Evolutionary conservation across 1,139 yeast species (phyloP), one percentile per base, ranked within the genome.

Genomic region (Candida pseudoviswanathii): DNA sequence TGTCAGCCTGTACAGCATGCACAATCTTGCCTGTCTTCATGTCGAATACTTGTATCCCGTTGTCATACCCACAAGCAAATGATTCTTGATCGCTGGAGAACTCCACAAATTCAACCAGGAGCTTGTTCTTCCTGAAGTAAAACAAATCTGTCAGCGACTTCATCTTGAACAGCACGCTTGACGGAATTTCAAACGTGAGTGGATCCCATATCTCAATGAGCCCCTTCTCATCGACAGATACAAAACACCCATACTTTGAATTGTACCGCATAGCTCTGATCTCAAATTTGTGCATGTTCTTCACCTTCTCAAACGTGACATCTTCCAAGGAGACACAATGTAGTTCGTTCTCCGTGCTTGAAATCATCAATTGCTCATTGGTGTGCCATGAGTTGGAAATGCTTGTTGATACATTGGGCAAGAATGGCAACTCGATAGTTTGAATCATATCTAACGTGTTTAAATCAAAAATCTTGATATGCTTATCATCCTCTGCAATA

Each of bases 141-240:
- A 73, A 72, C 39, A 78, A 58, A 52, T 75, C 74, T 0, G 83
- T 78, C 42, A 68, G 64, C 22, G 77, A 66, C 53, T 78, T 78
- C 56, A 64, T 59, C 38, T 66, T 63, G 59, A 75, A 77, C 8
- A 56, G 56, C 8, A 64, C 58, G 64, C 67, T 29, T 48, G 53
- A 2, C 6, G 58, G 60, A 22, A 52, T 21, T 4, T 51, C 51
- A 21, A 42, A 46, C 2, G 53, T 49, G 1, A 45, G 51, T 0
- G 59, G 55, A 4, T 44, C 42, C 82, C 83, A 78, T 51, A 74
- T 72, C 58, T 78, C 83, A 8, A 78, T 56, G 58, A 74, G 67
- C 1, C 82, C 82, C 25, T 57, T 54, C 2, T 48, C 52, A 52
- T 78, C 83, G 2, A 62, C 55, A 1, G 78, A 70, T 2, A 78